Percentiles rank a stretch among this genome's conserved stretches.
Conservation (phyloP, 768 basidiomycete genomes). For the Rhodosporidiobolus odoratus region DNA sequence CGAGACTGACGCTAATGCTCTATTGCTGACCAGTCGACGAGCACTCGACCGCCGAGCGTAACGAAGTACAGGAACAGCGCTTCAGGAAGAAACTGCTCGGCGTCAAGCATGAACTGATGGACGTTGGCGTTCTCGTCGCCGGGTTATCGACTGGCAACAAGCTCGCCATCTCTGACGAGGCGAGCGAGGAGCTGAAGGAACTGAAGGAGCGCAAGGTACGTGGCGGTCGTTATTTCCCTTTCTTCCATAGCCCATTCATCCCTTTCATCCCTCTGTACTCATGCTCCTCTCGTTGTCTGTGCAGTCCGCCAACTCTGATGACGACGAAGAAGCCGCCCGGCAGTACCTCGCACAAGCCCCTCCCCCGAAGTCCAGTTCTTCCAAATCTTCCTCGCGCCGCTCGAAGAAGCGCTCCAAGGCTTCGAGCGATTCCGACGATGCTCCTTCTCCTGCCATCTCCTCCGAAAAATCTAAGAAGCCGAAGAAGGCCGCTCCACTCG, state of each 20-base stretch:
- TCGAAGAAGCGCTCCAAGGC: background rate
- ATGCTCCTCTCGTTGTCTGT: background rate
- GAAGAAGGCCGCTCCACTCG: background rate
- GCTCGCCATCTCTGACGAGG: background rate
- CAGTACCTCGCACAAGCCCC: background rate
- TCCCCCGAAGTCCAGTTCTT: background rate
- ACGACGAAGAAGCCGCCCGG: background rate
- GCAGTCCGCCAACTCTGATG: background rate
- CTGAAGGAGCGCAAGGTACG: background rate
- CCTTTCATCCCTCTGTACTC: too few species aligned
- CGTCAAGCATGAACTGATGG: background rate
- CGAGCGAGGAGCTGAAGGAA: background rate
- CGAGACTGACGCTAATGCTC: background rate
- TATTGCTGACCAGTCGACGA: background rate
- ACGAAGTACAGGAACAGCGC: background rate
- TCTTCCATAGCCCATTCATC: too few species aligned
- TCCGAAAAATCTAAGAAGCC: too few species aligned
- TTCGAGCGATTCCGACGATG: too few species aligned
- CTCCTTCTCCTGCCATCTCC: background rate
- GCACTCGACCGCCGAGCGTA: background rate
- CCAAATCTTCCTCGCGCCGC: background rate
- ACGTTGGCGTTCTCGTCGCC: background rate
- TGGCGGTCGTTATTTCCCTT: background rate
- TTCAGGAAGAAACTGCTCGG: background rate
- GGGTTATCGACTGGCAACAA: background rate